Evolutionary conservation across 305 asterid species (phyloP), one percentile per base, ranked within the genome.

Genomic region (Fraxinus baroniana): DNA sequence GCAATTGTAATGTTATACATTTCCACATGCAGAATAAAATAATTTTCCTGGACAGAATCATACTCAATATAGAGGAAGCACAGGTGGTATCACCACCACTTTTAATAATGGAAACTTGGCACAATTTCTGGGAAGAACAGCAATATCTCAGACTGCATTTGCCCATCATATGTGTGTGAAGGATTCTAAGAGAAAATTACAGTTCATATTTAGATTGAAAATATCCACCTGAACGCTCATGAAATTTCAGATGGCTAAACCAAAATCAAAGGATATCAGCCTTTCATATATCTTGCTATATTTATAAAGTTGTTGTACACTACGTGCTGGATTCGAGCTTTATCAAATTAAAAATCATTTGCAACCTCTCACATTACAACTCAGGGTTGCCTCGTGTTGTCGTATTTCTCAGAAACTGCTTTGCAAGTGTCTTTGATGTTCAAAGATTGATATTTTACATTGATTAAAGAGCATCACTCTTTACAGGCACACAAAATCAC

Each of bases 11-110:
- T 79, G n/a, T 66, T 12, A 62, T 39, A 84, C 36, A 26, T 49
- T 71, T 41, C 15, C 7, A 22, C 39, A n/a, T 28, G 3, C 5
- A 73, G 35, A 26, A 66, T 66, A 66, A 22, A 20, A 57, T 36
- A 39, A 15, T 15, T 17, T 24, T 39, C 30, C 28, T 17, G 22
- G 74, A 77, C 30, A 77, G 26, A 39, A 82, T 35, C 76, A 52
- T 71, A 36, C 66, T 82, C 7, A 46, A 37, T 24, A 71, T 24
- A 62, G 75, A 55, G 37, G 44, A 33, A 46, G 55, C 18, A 24
- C 32, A 77, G 78, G 32, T 49, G 32, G 77, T 60, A 79, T 33
- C 76, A 70, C 17, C 72, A 83, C 46, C 60, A 10, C 52, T 44
- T 74, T 44, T 37, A 12, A 41, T 35, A 46, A 76, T 57, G 74